These are phyloP conservation scores for Elsinoe arachidis DNA, from an alignment of 2,329 filamentous ascomycete genomes.

Conservation along the genomic window DNA sequence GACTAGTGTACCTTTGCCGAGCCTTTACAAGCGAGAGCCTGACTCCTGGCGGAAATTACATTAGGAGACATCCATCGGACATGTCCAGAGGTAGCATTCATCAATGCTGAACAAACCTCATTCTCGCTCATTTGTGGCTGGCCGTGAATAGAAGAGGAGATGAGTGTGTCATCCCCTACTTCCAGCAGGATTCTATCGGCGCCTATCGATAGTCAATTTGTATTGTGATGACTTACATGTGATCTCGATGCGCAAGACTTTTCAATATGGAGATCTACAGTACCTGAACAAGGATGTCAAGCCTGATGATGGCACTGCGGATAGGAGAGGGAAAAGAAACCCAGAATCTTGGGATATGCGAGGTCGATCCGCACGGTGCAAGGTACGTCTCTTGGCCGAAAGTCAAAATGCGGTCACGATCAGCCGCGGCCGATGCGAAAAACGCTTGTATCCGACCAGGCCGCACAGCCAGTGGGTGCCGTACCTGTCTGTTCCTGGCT, in stretches of 20 bases:
- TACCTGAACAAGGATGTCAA: background rate
- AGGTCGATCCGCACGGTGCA: conserved; percentile 11
- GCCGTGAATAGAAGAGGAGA: background rate
- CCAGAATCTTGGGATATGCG: conserved; percentile 11
- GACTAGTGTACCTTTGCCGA: background rate
- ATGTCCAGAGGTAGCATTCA: background rate
- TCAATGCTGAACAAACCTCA: background rate
- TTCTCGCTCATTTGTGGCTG: background rate
- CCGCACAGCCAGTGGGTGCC: background rate
- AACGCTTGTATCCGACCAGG: conserved; percentile 2
- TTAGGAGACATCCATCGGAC: conserved; percentile 9
- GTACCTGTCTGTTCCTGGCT: conserved; percentile 9
- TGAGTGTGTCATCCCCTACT: background rate
- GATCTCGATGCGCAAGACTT: background rate
- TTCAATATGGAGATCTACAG: background rate
- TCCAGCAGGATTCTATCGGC: background rate
- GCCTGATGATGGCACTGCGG: conserved; percentile 3
- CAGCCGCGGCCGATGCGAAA: background rate
- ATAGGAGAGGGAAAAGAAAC: background rate
- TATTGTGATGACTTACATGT: conserved; percentile 4
- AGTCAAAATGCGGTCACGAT: background rate
- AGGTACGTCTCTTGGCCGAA: conserved; percentile 9
- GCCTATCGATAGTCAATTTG: background rate
- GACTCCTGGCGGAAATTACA: conserved; percentile 4
- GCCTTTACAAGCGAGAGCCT: conserved; percentile 7